Evolutionary conservation across 176 grass and related monocot genomes (phyloP).

Genomic region (Juncus inflexus): DNA sequence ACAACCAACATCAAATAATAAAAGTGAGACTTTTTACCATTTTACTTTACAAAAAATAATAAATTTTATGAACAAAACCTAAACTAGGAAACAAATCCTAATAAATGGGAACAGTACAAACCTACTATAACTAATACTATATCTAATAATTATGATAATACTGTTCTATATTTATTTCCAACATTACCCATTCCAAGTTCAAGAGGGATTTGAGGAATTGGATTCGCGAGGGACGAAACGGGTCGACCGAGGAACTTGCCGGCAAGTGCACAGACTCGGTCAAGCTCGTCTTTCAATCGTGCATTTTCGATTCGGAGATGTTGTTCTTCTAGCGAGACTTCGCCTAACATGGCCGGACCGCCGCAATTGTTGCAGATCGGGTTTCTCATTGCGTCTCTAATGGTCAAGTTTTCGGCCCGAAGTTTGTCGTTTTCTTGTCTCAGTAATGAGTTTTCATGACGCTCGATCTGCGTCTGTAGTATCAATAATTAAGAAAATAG

Average conservation of each 20-base stretch:
- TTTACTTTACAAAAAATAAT: no score
- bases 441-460: slow-evolving; percentile 88
- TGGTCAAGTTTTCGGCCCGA: slow-evolving; percentile 83
- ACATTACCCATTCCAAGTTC: slow-evolving; percentile 66
- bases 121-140: no score
- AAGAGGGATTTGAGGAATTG: slow-evolving; percentile 38
- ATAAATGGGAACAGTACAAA: no score
- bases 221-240: slow-evolving; percentile 39
- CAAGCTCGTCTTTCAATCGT: slow-evolving; percentile 90
- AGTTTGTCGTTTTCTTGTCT: slow-evolving; percentile 98
- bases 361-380: slow-evolving; percentile 82
- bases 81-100: no score
- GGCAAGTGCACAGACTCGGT: slow-evolving; percentile 79
- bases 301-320: slow-evolving; percentile 93
- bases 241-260: slow-evolving; percentile 84
- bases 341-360: slow-evolving; percentile 59
- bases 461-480: slow-evolving; percentile 80
- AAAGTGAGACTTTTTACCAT: no score
- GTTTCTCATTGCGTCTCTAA: slow-evolving; percentile 76
- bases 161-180: neutral
- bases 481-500: neutral
- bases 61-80: no score
- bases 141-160: no score
- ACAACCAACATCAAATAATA: no score
- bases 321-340: slow-evolving; percentile 87